Base-by-base conservation (phyloP, 352 stramenopile species). In the Pythium aphanidermatum region DNA sequence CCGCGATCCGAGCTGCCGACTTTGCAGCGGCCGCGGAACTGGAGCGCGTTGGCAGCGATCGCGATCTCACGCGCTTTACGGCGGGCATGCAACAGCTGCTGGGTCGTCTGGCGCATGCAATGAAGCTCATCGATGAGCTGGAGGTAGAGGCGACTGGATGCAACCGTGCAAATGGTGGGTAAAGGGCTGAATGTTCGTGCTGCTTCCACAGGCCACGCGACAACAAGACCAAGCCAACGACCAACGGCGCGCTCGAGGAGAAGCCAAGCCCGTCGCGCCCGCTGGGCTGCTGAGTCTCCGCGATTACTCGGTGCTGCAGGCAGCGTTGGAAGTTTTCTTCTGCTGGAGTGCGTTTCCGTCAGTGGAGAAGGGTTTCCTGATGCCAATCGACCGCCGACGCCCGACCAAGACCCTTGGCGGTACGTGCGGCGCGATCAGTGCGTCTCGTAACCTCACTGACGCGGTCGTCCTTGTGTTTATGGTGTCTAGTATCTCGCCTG, bases 271-370 rank as follows among this genome's bases (percentile, higher is more conserved):
- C 5, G 63, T 60, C 29, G 79, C 79, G 14, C 79, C 82, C 5
- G 60, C 56, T 2, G 77, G 76, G 35, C 60, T 94, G 32, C 58
- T 94, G 23, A 94, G 82, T 66, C 58, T 94, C 25, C 73, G 79
- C 2, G 82, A 94, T 55, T 92, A 90, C 68, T 86, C 79, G 16
- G 66, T 82, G 42, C 64, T 94, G 21, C 82, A 94, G 56, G 79
- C 82, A 2, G 75, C 73, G 10, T 50, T 90, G 13, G 82, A 94
- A 48, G 43, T 92, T 10, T 62, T 90, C 20, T 74, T 88, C 40
- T 83, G 68, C 24, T 94, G 82, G 82, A 61, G 63, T 14, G 67
- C 61, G 23, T 67, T 80, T 37, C 76, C 74, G 38, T 59, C 52
- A 14, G 68, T 88, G 16, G 68, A 73, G 38, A 19, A 52, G 13